Evolutionary conservation across 2,329 filamentous ascomycete genomes (phyloP).

Genomic region (Didymella exigua): DNA sequence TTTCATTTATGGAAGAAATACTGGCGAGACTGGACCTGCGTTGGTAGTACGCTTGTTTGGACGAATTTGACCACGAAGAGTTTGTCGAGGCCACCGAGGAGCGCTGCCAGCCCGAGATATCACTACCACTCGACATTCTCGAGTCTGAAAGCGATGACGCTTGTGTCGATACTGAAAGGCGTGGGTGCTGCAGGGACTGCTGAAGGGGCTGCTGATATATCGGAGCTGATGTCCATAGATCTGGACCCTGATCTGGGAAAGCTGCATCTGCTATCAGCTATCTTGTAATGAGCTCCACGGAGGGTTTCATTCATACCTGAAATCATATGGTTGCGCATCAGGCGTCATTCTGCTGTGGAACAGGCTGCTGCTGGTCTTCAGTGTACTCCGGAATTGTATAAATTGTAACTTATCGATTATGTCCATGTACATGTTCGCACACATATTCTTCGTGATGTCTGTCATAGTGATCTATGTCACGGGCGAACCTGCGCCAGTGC

Average conservation of each 20-base stretch:
- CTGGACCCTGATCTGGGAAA: conserved; percentile 8
- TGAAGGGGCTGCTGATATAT: conserved; percentile 11
- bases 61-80: conserved; percentile 30
- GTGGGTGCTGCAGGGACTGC: conserved; percentile 18
- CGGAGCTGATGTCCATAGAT: conserved; percentile 15
- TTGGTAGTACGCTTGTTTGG: conserved; percentile 19
- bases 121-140: conserved; percentile 26
- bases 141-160: conserved; percentile 24
- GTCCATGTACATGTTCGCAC: not conserved
- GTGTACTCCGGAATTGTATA: not conserved
- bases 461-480: not conserved
- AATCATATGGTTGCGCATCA: not conserved
- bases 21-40: conserved; percentile 18
- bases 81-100: conserved; percentile 32
- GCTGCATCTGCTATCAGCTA: conserved; percentile 17
- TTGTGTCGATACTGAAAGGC: conserved; percentile 28
- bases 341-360: not conserved
- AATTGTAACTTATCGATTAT: not conserved
- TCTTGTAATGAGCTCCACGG: not conserved
- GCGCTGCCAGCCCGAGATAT: conserved; percentile 27
- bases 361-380: not conserved
- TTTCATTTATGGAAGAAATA: conserved; percentile 10
- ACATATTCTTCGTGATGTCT: not conserved
- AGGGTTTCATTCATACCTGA: not conserved
- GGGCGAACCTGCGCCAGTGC: conserved; percentile 11